Evolutionary conservation across 164 flowering plant species (phyloP), one percentile per base, ranked within the genome.

Genomic region (Nymphaea thermarum): DNA sequence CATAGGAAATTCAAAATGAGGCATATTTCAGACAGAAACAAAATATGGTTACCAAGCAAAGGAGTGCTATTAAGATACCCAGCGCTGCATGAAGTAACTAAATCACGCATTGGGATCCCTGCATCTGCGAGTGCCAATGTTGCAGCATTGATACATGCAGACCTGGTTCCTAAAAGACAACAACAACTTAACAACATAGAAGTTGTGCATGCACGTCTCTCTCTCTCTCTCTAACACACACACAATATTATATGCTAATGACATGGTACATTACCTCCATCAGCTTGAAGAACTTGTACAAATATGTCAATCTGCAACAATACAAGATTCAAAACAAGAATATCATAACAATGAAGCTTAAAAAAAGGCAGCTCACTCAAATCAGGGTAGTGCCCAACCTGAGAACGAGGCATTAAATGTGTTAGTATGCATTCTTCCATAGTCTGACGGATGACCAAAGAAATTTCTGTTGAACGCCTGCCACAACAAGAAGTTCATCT

Each of bases 281-380:
- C 99, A 67, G 99, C 99, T 79, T 94, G 99, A 67, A 94, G 95
- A 78, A 94, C 99, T 82, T 94, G 98, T 63, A 94, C 89, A 80
- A 82, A 94, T 47, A 94, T 88, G 76, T 94, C 99, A 64, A 94
- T 94, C 99, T 94, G 87, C 77, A 75, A 61, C 63, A 5, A 61
- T n/a, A n/a, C 25, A 61, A 2, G 14, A 61, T n/a, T 11, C 25
- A 60, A 36, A 43, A 43, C 36, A 70, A 14, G 68, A 10, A 43
- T 25, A 3, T 10, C 43, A 7, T 2, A 18, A 55, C 36, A 42
- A 47, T 66, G 11, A 6, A 60, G 41, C 15, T 62, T 12, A 44
- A 63, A 61, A 42, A 5, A 42, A 53, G 43, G 6, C 17, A 25
- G 16, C n/a, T 51, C 17, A 11, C 62, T n/a, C 42, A 3, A 65